Evolutionary conservation across 768 basidiomycete species (phyloP), one percentile per base, ranked within the genome.

Genomic region (Psilocybe cubensis): DNA sequence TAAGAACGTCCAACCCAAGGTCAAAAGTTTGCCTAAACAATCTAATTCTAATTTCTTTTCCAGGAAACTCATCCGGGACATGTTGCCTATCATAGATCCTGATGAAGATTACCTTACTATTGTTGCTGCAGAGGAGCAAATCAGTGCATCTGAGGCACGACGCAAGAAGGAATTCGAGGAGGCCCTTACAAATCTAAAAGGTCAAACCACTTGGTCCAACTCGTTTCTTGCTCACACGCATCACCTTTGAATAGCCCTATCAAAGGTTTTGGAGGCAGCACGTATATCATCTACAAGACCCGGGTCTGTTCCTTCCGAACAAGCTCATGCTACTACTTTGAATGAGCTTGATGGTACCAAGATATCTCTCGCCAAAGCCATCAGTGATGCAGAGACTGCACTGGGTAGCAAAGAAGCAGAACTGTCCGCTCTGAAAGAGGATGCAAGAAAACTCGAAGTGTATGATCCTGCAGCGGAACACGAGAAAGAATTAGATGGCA

Each of bases 91-190:
- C 56, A 89, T 93, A 53, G 86, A 90, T 64, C 88, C 89, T 10
- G 86, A 88, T 41, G 89, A 91, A 52, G 91, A 93, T 70, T 91
- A 85, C 67, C 73, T 88, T 56, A 87, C 88, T 11, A 89, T 93
- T 47, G 84, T 86, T 14, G 83, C 81, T 6, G 86, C 89, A 7
- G 89, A 92, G 63, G 85, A 91, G 57, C 85, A 81, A 61, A 85
- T 91, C 67, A 80, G 80, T 12, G 63, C 78, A 6, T 83, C 83
- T 9, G 83, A 87, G 57, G 74, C 79, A 6, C 77, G 72, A 52
- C 75, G 85, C 48, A 88, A 83, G 71, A 87, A 84, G 63, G 88
- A 89, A 43, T 69, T 88, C 0, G 90, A 92, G 45, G 84, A 88
- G 44, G 80, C 84, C 2, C 86, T 88, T 58, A 70, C 78, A 0